phyloP scores from a whole-genome alignment of 2,329 filamentous ascomycete species.

The Sporothrix phasma region DNA sequence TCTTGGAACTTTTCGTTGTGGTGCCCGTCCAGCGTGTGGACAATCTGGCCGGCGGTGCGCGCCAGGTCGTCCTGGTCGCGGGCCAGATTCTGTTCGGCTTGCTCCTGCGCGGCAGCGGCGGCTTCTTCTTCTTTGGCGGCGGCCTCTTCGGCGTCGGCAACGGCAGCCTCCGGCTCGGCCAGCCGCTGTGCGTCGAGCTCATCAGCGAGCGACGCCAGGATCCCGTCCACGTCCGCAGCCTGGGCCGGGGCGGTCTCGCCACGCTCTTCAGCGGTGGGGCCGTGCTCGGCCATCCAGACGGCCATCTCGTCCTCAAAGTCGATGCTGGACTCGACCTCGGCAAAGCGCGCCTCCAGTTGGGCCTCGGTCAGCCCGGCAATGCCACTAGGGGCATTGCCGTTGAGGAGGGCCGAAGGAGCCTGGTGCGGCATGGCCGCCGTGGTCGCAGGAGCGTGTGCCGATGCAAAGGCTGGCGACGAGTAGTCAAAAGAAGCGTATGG shows the following conservation, averaged over 20 bases:
- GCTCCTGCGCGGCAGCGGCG: constrained; percentile 10
- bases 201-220: constrained; percentile 21
- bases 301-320: constrained; percentile 24
- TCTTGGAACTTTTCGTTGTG: constrained; percentile 66
- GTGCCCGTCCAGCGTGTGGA: constrained; percentile 59
- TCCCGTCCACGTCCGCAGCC: constrained; percentile 18
- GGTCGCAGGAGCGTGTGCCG: neutral
- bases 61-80: constrained; percentile 56
- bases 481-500: neutral
- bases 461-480: neutral
- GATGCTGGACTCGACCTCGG: constrained; percentile 12
- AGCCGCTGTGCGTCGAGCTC: constrained; percentile 14
- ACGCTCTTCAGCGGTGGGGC: constrained; percentile 18
- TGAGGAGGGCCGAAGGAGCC: neutral
- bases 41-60: constrained; percentile 58
- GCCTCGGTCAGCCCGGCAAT: constrained; percentile 14
- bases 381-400: neutral
- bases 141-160: too few relatives aligned
- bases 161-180: neutral
- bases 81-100: constrained; percentile 22
- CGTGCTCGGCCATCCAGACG: constrained; percentile 27
- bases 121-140: neutral
- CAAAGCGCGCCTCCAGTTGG: constrained; percentile 19
- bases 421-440: neutral
- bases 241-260: constrained; percentile 11